A percentile compares a stretch with the other conserved stretches of the same genome.
Evolutionary conservation across 106 monocot species (phyloP).

Genomic region (Apostasia shenzhenica): DNA sequence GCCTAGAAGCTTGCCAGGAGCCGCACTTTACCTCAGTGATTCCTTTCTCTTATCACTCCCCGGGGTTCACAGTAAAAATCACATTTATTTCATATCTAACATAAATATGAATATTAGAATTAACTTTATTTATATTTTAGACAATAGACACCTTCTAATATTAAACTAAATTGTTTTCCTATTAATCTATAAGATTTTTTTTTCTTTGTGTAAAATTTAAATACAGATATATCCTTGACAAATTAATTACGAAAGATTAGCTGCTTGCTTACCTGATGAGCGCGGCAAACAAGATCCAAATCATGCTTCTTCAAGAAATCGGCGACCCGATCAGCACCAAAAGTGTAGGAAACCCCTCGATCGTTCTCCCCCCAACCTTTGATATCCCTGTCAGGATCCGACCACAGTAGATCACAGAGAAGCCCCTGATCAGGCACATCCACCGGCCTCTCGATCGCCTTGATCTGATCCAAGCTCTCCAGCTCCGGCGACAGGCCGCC

Average conservation of each 20-base stretch:
- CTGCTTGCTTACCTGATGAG: conserved; percentile 28
- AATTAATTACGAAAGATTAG: background rate
- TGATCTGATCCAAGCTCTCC: conserved; percentile 28
- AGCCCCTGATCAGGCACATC: conserved; percentile 47
- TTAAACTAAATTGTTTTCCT: no score
- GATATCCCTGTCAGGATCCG: conserved; percentile 31
- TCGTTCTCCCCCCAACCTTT: conserved; percentile 42
- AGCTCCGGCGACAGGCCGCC: conserved; percentile 45
- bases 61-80: no score
- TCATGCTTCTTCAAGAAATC: conserved; percentile 42
- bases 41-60: no score
- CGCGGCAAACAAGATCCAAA: conserved; percentile 46
- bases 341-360: conserved; percentile 44
- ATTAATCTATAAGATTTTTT: background rate
- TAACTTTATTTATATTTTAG: no score
- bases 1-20: no score
- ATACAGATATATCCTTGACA: background rate
- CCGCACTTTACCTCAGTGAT: no score
- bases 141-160: no score
- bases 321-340: conserved; percentile 37
- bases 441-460: conserved; percentile 28
- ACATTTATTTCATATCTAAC: no score
- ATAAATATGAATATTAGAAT: no score
- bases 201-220: background rate
- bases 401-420: conserved; percentile 52